Percentiles rank a stretch among this genome's conserved stretches.
phyloP scores from a whole-genome alignment of 352 stramenopile species.

The Pythium guiyangense region DNA sequence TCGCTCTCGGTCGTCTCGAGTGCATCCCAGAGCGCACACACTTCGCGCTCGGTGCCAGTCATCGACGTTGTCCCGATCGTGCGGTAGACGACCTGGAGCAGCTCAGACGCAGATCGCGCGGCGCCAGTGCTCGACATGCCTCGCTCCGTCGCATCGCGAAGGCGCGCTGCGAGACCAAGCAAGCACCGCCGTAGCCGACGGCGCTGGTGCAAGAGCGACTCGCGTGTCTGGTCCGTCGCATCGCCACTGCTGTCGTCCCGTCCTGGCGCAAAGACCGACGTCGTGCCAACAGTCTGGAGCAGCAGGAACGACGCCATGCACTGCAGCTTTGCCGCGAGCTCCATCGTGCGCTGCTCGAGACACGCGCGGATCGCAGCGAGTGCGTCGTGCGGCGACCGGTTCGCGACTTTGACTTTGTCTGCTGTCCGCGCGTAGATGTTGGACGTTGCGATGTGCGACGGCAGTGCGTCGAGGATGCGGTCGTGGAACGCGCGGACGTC shows the following conservation, averaged over 20 bases:
- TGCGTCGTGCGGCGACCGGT: slow-evolving; percentile 2
- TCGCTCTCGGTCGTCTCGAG: slow-evolving; percentile 14
- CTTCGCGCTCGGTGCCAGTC: slow-evolving; percentile 1
- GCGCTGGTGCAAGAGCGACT: not conserved
- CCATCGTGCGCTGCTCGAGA: not conserved
- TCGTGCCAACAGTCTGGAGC: slow-evolving; percentile 8
- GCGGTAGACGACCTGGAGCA: slow-evolving; percentile 3
- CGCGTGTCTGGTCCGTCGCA: not conserved
- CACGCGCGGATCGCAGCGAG: not conserved
- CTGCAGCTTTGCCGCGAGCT: slow-evolving; percentile 3
- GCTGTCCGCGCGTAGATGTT: slow-evolving; percentile 11
- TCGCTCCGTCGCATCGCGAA: not conserved
- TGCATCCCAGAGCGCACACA: slow-evolving; percentile 12
- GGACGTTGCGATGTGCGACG: not conserved
- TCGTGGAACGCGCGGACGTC: slow-evolving; percentile 19
- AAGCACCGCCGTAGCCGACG: slow-evolving; percentile 1
- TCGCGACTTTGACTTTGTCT: slow-evolving; percentile 9
- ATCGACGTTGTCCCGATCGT: not conserved
- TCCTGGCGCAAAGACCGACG: not conserved
- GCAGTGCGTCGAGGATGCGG: slow-evolving; percentile 4
- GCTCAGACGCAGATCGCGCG: not conserved
- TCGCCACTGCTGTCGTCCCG: not conserved
- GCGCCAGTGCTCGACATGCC: not conserved
- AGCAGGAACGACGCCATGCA: slow-evolving; percentile 16
- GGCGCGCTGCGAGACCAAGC: not conserved